Evolutionary conservation across 495 filamentous ascomycete genomes (phyloP), one percentile per base, ranked within the genome.

Genomic region (Hypoxylon trugodes): DNA sequence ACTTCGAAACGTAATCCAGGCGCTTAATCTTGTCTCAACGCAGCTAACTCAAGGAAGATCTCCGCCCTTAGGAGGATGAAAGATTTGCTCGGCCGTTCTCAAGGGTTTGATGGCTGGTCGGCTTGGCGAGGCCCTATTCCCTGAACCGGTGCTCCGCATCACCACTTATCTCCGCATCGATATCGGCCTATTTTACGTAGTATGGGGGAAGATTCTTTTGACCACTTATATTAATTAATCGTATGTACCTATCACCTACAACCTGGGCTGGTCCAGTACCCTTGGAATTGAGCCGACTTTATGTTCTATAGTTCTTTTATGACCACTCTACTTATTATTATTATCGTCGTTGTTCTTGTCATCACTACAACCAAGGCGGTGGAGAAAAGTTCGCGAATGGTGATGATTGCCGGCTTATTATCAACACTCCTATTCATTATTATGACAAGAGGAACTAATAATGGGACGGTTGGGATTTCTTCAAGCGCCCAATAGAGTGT

Each of bases 371-470:
- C n/a, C 45, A 35, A 50, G 32, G 43, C 49, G 63, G 55, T 45
- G 50, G 37, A 42, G 42, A n/a, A n/a, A n/a, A 49, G 33, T 49
- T 46, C 33, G 36, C 35, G 21, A 42, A 38, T 21, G 47, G 57
- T 41, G 61, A 67, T 66, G 59, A 76, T 72, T 73, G 57, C 71
- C 68, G 69, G 68, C 36, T 61, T 48, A 69, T 70, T 72, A 70
- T 73, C 59, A 75, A 53, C 43, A 65, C 43, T 66, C 51, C 59
- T 64, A 52, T 70, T 68, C 40, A 52, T 36, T 15, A 55, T 65
- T 15, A 55, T 65, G 48, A 45, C 26, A 49, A 47, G 47, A 42
- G 30, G 41, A 59, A 33, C 22, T 18, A 68, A 60, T 59, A 60
- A 59, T 43, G 48, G 52, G 63, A n/a, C 61, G 53, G 53, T 64